Percentiles rank a stretch among this genome's conserved stretches.
Conservation (phyloP, 1,284 basidiomycete species). For the Lignosus rhinocerotis region DNA sequence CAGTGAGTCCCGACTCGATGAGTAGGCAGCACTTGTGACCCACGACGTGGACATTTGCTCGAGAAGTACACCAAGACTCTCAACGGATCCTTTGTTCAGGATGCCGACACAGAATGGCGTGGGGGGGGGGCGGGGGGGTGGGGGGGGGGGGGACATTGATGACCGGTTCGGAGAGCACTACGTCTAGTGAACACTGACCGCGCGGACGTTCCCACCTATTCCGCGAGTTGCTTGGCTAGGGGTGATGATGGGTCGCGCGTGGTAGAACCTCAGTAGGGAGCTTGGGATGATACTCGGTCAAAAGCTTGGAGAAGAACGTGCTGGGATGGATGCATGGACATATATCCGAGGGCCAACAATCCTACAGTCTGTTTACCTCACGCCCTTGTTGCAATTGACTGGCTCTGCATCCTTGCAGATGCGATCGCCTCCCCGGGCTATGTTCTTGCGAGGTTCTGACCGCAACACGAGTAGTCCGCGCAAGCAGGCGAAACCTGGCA, state of each 20-base stretch:
- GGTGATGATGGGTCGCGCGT: conserved; percentile 24
- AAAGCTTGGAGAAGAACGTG: conserved; percentile 17
- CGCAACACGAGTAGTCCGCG: no score
- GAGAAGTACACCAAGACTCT: conserved; percentile 31
- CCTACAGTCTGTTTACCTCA: no score
- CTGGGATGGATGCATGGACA: background rate
- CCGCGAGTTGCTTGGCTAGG: conserved; percentile 23
- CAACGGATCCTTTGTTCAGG: conserved; percentile 19
- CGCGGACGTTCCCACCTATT: conserved; percentile 25
- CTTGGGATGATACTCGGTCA: conserved; percentile 20
- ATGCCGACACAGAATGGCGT: conserved; percentile 7
- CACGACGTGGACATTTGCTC: conserved; percentile 28
- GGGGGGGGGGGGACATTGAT: conserved; percentile 27
- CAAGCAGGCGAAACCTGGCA: no score
- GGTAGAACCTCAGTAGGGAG: conserved; percentile 28
- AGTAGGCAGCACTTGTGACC: background rate
- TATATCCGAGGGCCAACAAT: no score
- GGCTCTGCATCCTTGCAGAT: no score
- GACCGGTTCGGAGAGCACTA: conserved; percentile 18
- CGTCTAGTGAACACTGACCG: conserved; percentile 17
- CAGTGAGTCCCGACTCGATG: background rate
- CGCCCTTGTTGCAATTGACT: no score
- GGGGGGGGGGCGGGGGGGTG: no score
- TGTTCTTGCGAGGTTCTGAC: no score
- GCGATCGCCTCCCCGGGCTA: no score